Conservation (phyloP, 1,284 basidiomycete genomes). For the Peniophora sp. region DNA sequence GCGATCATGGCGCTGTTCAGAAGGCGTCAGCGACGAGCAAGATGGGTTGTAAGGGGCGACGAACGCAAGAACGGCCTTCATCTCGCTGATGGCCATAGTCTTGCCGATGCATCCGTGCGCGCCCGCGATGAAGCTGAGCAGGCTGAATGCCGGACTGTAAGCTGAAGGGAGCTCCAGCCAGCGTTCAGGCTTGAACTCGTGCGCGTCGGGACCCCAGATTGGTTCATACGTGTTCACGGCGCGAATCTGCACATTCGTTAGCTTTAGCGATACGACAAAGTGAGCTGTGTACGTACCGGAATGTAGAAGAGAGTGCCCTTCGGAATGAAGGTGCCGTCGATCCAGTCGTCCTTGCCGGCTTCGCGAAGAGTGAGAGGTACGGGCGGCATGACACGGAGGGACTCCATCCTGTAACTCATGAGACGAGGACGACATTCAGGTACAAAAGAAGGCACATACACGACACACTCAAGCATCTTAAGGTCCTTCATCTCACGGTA, state of each 20-base stretch:
- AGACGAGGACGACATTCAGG: not conserved
- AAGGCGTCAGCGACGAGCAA: not conserved
- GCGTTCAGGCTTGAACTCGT: constrained; percentile 34
- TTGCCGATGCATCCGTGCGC: constrained; percentile 43
- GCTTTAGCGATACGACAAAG: not conserved
- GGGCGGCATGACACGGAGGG: constrained; percentile 35
- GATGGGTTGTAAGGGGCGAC: not conserved
- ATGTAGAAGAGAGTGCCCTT: constrained; percentile 40
- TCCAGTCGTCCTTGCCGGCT: constrained; percentile 31
- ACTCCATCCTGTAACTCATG: constrained; percentile 20
- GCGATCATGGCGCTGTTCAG: constrained; percentile 25
- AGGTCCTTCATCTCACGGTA: constrained; percentile 39
- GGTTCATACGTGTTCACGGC: constrained; percentile 39
- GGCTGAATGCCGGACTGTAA: constrained; percentile 28
- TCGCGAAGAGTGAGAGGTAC: constrained; percentile 38
- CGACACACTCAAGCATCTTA: constrained; percentile 37
- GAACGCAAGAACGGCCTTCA: constrained; percentile 27
- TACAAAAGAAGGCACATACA: constrained; percentile 24
- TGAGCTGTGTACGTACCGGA: constrained; percentile 23
- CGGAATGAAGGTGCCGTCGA: constrained; percentile 38
- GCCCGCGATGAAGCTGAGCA: constrained; percentile 37
- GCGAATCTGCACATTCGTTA: constrained; percentile 28
- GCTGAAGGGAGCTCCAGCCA: constrained; percentile 32
- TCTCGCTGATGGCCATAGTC: constrained; percentile 45
- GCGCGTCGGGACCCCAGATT: constrained; percentile 40